Conservation (phyloP, 2,329 filamentous ascomycete genomes). For the Knoxdaviesia capensis region DNA sequence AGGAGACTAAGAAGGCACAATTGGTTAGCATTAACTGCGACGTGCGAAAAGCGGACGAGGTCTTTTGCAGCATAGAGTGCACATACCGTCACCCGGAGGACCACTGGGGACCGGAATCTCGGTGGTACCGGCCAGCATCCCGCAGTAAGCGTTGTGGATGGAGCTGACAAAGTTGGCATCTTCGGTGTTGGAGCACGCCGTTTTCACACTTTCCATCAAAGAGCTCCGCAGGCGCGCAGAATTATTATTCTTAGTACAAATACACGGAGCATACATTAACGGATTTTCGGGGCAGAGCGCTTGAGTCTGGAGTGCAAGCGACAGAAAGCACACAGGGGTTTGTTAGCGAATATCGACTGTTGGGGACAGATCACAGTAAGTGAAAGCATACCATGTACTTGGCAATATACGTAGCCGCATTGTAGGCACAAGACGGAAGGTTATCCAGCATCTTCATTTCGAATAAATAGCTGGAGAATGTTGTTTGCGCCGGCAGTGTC, state of each 20-base stretch:
- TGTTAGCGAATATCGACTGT: not conserved
- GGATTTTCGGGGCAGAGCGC: constrained; percentile 17
- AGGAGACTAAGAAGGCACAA: constrained; percentile 20
- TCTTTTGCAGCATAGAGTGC: not conserved
- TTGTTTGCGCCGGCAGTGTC: constrained; percentile 17
- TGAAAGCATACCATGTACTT: not conserved
- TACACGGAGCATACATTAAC: constrained; percentile 25
- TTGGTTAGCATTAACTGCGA: not conserved
- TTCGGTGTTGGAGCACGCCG: constrained; percentile 23
- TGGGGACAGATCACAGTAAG: not conserved
- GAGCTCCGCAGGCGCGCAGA: constrained; percentile 19
- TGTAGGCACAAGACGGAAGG: constrained; percentile 22
- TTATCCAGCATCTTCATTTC: constrained; percentile 22
- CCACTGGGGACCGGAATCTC: constrained; percentile 22
- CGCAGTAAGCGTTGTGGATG: constrained; percentile 30
- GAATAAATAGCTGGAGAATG: constrained; percentile 26
- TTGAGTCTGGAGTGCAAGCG: constrained; percentile 9
- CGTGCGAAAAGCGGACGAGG: not conserved
- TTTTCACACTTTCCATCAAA: constrained; percentile 21
- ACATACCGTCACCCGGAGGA: constrained; percentile 30
- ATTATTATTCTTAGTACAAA: constrained; percentile 29
- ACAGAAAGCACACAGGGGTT: not conserved
- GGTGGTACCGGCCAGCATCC: constrained; percentile 25
- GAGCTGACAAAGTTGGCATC: constrained; percentile 20
- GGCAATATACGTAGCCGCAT: constrained; percentile 15